A percentile compares a stretch with the other conserved stretches of the same genome.
These are phyloP conservation scores for Theobroma cacao DNA, from an alignment of 345 rosid species.

Conservation along the genomic window DNA sequence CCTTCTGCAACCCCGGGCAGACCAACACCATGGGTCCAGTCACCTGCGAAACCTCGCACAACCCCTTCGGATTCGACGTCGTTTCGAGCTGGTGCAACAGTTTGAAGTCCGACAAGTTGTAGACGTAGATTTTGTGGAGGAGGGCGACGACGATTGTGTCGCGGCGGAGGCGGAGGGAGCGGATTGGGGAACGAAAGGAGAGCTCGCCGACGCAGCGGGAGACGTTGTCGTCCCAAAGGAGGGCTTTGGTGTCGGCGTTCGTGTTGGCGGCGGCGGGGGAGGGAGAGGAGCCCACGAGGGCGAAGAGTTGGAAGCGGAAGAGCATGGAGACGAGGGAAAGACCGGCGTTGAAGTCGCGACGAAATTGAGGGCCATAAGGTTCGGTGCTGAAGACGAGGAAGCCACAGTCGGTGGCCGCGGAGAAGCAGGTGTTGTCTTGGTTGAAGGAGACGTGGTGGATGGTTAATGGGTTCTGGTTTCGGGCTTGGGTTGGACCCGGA, in stretches of 20 bases:
- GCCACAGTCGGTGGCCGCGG: slow-evolving; percentile 37
- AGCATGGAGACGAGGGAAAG: slow-evolving; percentile 85
- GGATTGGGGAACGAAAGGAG: slow-evolving; percentile 81
- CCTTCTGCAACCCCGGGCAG: slow-evolving; percentile 86
- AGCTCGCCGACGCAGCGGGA: slow-evolving; percentile 86
- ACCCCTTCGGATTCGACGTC: slow-evolving; percentile 76
- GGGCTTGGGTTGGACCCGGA: not conserved
- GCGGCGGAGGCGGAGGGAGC: slow-evolving; percentile 72
- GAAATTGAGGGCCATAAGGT: slow-evolving; percentile 21
- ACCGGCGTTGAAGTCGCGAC: slow-evolving; percentile 27
- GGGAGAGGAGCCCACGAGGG: slow-evolving; percentile 78
- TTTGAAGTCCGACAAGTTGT: slow-evolving; percentile 78
- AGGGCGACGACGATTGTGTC: slow-evolving; percentile 74
- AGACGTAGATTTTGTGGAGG: slow-evolving; percentile 83
- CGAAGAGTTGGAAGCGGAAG: slow-evolving; percentile 78
- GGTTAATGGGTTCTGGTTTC: slow-evolving; percentile 8
- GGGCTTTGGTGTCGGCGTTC: slow-evolving; percentile 55
- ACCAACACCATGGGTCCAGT: slow-evolving; percentile 74
- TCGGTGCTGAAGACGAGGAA: slow-evolving; percentile 43
- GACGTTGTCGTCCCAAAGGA: slow-evolving; percentile 97
- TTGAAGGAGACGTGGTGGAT: slow-evolving; percentile 45
- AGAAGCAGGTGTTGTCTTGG: slow-evolving; percentile 45
- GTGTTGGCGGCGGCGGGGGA: slow-evolving; percentile 38
- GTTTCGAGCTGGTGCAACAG: slow-evolving; percentile 91
- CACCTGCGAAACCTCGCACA: slow-evolving; percentile 85